Evolutionary conservation across 2,329 filamentous ascomycete species (phyloP).

Genomic region (Talaromyces marneffei): DNA sequence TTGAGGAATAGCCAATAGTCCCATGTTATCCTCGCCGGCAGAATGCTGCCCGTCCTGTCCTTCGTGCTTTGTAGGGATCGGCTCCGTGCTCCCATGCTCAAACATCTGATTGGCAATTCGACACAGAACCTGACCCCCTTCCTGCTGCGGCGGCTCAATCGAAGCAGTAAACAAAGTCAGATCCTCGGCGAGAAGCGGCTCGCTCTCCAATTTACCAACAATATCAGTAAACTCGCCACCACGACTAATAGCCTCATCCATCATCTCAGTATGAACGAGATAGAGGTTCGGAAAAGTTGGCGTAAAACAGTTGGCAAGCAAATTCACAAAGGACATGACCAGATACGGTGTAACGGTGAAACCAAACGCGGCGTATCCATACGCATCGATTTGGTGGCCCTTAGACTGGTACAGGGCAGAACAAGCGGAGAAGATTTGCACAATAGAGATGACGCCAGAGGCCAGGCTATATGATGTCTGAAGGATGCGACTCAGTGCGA

Average conservation of each 20-base stretch:
- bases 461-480: slow-evolving; percentile 20
- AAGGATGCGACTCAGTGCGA: slow-evolving; percentile 7
- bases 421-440: slow-evolving; percentile 24
- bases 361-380: slow-evolving; percentile 32
- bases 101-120: background rate
- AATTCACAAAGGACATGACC: slow-evolving; percentile 34
- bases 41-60: background rate
- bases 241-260: slow-evolving; percentile 25
- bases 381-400: slow-evolving; percentile 27
- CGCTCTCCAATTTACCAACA: slow-evolving; percentile 18
- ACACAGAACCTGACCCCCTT: background rate
- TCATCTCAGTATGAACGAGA: slow-evolving; percentile 23
- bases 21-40: background rate
- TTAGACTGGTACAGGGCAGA: slow-evolving; percentile 25
- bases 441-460: slow-evolving; percentile 23
- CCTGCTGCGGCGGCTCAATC: background rate
- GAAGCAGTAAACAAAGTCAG: background rate
- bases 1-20: background rate
- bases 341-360: slow-evolving; percentile 33
- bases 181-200: background rate
- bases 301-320: slow-evolving; percentile 20
- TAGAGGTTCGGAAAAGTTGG: slow-evolving; percentile 28
- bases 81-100: background rate
- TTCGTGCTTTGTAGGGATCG: background rate
- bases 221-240: slow-evolving; percentile 22